These are phyloP conservation scores for Fomitopsis serialis DNA, from an alignment of 768 basidiomycete species.

Conservation along the genomic window DNA sequence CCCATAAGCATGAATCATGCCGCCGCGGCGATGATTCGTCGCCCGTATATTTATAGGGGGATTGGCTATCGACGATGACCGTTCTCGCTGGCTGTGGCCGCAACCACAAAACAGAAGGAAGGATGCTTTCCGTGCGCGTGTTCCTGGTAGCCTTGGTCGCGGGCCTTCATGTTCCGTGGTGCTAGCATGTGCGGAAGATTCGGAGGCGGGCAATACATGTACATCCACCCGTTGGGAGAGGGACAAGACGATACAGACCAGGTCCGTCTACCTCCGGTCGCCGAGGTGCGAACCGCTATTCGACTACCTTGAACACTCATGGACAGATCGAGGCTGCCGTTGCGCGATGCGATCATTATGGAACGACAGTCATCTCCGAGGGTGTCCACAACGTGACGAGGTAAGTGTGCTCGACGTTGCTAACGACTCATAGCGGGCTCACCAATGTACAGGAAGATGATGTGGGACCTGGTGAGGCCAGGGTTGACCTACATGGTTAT, in stretches of 20 bases:
- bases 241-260: conserved; percentile 23
- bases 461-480: conserved; percentile 43
- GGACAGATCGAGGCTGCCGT: conserved; percentile 51
- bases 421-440: too few species aligned
- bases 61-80: too few species aligned
- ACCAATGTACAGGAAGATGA: conserved; percentile 41
- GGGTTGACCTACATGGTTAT: conserved; percentile 37
- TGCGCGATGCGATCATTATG: conserved; percentile 40
- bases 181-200: not conserved
- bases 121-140: not conserved
- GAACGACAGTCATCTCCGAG: conserved; percentile 37
- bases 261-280: conserved; percentile 7
- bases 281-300: not conserved
- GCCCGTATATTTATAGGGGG: too few species aligned
- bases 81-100: too few species aligned
- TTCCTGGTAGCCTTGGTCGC: not conserved
- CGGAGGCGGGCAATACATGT: conserved; percentile 8
- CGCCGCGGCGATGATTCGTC: too few species aligned
- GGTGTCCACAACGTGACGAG: conserved; percentile 50
- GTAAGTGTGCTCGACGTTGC: conserved; percentile 18
- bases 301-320: too few species aligned
- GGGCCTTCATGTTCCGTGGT: not conserved
- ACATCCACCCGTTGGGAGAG: conserved; percentile 15
- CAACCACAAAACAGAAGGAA: too few species aligned
- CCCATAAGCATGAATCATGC: too few species aligned